Evolutionary conservation across 2,329 filamentous ascomycete species (phyloP), one percentile per base, ranked within the genome.

Genomic region (Orbilia blumenaviensis): DNA sequence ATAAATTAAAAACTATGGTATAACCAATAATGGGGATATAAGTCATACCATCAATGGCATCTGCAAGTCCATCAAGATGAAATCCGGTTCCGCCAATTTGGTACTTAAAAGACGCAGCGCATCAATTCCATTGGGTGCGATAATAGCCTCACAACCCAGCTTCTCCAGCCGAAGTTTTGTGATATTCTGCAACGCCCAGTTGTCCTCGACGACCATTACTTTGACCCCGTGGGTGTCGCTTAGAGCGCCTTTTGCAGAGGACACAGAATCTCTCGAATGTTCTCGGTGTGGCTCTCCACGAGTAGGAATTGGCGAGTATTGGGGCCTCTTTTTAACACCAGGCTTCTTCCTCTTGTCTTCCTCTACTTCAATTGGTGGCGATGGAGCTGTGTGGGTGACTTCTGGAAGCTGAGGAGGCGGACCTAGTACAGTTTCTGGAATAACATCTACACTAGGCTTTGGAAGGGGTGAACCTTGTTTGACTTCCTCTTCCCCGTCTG

Each of bases 41-140:
- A n/a, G n/a, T 48, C 56, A 50, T 68, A 80, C 79, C 52, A 80
- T 68, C 14, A 80, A 58, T n/a, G 78, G 79, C 79, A 80, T 80
- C 25, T 80, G 79, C 32, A 80, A 69, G 67, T 79, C 79, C 79
- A 80, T 80, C n/a, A 80, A 63, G 4, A 79, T 75, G 1, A 80
- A 68, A 75, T 80, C 79, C 12, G 76, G 69, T 32, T 77, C 68
- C 2, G 76, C 54, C 12, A 78, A 64, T 3, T 71, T 74, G 3
- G 62, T 77, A n/a, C 77, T 77, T 36, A 80, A 54, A 23, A 78
- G 66, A 7, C 67, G 60, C 41, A 80, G 68, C 2, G 78, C 78
- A 54, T 78, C 77, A 18, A 78, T 77, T 7, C 79, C 79, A 62
- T 78, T 78, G 14, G 78, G 56, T 21, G 79, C 78, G 46, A 78